Evolutionary conservation across 2,329 filamentous ascomycete species (phyloP), one percentile per base, ranked within the genome.

Genomic region (Trichophyton rubrum): DNA sequence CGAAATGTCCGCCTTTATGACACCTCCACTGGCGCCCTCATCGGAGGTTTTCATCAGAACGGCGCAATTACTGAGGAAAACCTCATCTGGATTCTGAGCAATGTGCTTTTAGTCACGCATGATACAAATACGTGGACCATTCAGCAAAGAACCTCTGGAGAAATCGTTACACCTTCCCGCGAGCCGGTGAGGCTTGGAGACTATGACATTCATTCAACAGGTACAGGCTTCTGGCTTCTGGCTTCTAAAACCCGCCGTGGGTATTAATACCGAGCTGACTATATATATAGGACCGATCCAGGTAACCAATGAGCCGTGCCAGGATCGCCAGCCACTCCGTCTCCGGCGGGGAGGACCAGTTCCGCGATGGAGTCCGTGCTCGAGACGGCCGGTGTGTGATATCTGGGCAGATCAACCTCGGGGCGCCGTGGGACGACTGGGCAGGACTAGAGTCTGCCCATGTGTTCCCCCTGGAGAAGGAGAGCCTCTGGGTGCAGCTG

Each of bases 381-480:
- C 59, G 66, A 51, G 67, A 67, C 61, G 56, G 59, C 8, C 62
- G 59, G 58, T 68, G 66, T 47, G 63, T 69, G 9, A 62, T 68
- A 61, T 62, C 64, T 8, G 65, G 63, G 15, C 20, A 55, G 20
- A 60, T 62, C 22, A 67, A 66, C 56, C 13, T 1, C 35, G 35
- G 51, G 30, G 53, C 62, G 3, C 24, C 22, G 41, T 56, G 33
- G 38, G 56, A 66, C 43, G 45, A 62, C 15, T 66, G 64, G 55
- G 20, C 40, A 51, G 47, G 43, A 4, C 68, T 66, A 58, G 64
- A 68, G 47, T 63, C 64, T 22, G 64, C 64, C 1, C 67, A 69
- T 68, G 55, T 68, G 13, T 69, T 68, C 56, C 68, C 68, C 15
- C 62, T 69, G 17, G 55, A 66, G 11, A 40, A 43, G 20, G 64